phyloP scores from a whole-genome alignment of 108 stramenopile species.

The Pseudonitzschia pungens region DNA sequence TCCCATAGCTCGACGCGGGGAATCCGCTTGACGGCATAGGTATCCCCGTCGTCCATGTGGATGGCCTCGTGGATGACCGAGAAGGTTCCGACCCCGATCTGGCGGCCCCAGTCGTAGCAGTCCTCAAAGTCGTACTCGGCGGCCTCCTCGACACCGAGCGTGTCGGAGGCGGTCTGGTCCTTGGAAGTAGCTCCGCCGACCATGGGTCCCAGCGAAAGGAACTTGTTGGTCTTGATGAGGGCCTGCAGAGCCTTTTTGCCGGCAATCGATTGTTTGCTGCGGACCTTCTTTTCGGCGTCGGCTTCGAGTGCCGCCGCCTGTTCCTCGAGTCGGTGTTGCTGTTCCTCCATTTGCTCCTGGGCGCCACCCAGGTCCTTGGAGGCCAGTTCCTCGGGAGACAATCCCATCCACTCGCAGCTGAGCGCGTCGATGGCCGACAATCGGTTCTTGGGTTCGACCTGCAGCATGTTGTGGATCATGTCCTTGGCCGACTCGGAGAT shows the following conservation, averaged over 20 bases:
- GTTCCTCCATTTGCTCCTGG: slow-evolving; percentile 26
- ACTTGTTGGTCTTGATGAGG: slow-evolving; percentile 42
- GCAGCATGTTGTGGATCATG: slow-evolving; percentile 67
- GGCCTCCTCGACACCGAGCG: slow-evolving; percentile 23
- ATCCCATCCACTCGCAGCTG: slow-evolving; percentile 45
- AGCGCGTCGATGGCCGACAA: slow-evolving; percentile 42
- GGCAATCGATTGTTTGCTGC: slow-evolving; percentile 1
- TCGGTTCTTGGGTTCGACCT: slow-evolving; percentile 44
- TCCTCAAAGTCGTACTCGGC: slow-evolving; percentile 48
- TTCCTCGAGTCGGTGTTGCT: slow-evolving; percentile 2
- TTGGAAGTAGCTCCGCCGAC: slow-evolving; percentile 2
- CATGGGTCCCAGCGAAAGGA: slow-evolving; percentile 40
- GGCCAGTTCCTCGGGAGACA: slow-evolving; percentile 35
- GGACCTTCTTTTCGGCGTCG: slow-evolving; percentile 1
- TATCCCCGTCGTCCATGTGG: slow-evolving; percentile 41
- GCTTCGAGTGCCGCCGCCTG: background rate
- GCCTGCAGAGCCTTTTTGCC: slow-evolving; percentile 40
- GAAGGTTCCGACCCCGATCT: slow-evolving; percentile 74
- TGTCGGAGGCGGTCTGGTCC: slow-evolving; percentile 8
- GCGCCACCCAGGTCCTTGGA: slow-evolving; percentile 31
- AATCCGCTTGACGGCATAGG: slow-evolving; percentile 68
- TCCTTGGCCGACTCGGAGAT: slow-evolving; percentile 81
- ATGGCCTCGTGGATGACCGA: slow-evolving; percentile 59
- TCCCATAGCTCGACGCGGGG: slow-evolving; percentile 57
- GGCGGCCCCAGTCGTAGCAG: slow-evolving; percentile 41